These are phyloP conservation scores for Ascochyta lentis DNA, from an alignment of 2,329 filamentous ascomycete species.

Conservation along the genomic window DNA sequence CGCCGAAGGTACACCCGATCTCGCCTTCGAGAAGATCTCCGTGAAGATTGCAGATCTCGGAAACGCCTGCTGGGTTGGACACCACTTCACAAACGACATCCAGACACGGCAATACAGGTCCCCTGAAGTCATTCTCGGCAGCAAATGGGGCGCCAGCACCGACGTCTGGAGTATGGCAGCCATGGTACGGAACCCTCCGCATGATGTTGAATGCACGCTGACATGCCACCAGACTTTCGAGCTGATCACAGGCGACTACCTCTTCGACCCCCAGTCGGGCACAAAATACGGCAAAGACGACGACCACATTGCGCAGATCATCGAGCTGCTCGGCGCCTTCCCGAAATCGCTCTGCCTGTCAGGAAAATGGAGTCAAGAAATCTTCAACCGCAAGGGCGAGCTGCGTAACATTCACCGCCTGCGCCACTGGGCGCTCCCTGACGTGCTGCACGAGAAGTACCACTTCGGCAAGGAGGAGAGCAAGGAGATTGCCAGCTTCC, in stretches of 20 bases:
- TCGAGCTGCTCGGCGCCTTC: constrained; percentile 92
- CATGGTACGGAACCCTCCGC: constrained; percentile 71
- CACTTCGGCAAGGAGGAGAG: constrained; percentile 87
- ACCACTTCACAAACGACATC: constrained; percentile 99
- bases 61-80: constrained; percentile 98
- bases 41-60: constrained; percentile 99
- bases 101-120: constrained; percentile 97
- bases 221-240: constrained; percentile 77
- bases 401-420: constrained; percentile 96
- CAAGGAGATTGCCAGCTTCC: constrained; percentile 79
- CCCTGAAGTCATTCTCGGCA: constrained; percentile 93
- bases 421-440: constrained; percentile 92
- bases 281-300: constrained; percentile 99
- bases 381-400: constrained; percentile 97
- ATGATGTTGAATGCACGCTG: neutral
- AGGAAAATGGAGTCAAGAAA: constrained; percentile 97
- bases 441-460: constrained; percentile 95
- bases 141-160: constrained; percentile 99
- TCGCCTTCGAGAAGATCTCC: constrained; percentile 79
- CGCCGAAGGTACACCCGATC: constrained; percentile 69
- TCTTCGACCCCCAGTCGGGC: constrained; percentile 97
- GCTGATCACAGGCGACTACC: constrained; percentile 95
- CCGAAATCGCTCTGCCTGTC: constrained; percentile 89
- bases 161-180: constrained; percentile 99
- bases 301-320: constrained; percentile 98